Conservation (phyloP, 192 early-diverging fungal genomes). For the Coemansia biformis region DNA sequence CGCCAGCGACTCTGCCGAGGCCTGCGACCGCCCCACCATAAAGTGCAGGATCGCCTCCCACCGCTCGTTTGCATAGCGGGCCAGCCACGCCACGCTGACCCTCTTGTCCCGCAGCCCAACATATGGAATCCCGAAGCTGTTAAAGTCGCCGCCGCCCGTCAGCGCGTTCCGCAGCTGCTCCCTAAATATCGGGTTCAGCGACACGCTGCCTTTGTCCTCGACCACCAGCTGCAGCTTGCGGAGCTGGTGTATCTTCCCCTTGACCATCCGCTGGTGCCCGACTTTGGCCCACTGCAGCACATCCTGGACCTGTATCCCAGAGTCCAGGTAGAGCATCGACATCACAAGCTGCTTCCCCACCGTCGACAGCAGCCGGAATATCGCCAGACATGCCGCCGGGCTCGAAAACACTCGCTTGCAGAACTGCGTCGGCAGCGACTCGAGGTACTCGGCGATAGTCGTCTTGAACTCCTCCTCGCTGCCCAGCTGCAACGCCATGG, state of each 20-base stretch:
- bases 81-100: slow-evolving; percentile 68
- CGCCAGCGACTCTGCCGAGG: slow-evolving; percentile 25
- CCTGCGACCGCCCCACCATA: slow-evolving; percentile 76
- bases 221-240: slow-evolving; percentile 67
- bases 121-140: slow-evolving; percentile 78
- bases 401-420: slow-evolving; percentile 77
- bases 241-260: slow-evolving; percentile 64
- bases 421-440: slow-evolving; percentile 69
- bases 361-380: slow-evolving; percentile 82
- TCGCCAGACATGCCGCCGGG: slow-evolving; percentile 88
- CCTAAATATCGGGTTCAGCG: slow-evolving; percentile 65
- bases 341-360: slow-evolving; percentile 85
- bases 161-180: slow-evolving; percentile 64
- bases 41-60: slow-evolving; percentile 94
- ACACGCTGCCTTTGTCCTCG: slow-evolving; percentile 45
- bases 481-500: slow-evolving; percentile 12
- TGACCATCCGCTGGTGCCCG: slow-evolving; percentile 50
- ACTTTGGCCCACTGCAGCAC: slow-evolving; percentile 58
- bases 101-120: slow-evolving; percentile 55
- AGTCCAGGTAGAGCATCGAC: slow-evolving; percentile 74
- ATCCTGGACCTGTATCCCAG: slow-evolving; percentile 57
- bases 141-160: slow-evolving; percentile 74
- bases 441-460: slow-evolving; percentile 73
- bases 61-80: slow-evolving; percentile 69
- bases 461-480: slow-evolving; percentile 60